Conservation (phyloP, 345 rosid genomes). For the Hibiscus trionum region DNA sequence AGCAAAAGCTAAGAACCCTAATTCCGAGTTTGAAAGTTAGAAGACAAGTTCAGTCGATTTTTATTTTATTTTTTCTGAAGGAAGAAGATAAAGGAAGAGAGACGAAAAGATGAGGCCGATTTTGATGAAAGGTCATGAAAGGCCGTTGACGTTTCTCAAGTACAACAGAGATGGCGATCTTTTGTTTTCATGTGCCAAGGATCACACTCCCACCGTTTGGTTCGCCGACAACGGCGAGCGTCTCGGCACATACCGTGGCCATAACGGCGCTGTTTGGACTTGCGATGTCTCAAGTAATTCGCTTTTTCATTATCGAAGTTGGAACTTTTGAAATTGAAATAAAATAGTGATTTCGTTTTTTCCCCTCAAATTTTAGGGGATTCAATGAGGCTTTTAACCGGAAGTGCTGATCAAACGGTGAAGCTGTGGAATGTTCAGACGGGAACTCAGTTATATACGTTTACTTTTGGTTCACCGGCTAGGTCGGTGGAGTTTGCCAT, state of each 20-base stretch:
- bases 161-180: slow-evolving; percentile 93
- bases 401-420: slow-evolving; percentile 89
- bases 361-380: slow-evolving; percentile 39
- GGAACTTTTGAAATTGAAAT: slow-evolving; percentile 5
- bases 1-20: not conserved
- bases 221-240: slow-evolving; percentile 95
- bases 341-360: not conserved
- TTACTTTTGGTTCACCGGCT: slow-evolving; percentile 77
- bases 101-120: slow-evolving; percentile 68
- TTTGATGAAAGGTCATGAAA: slow-evolving; percentile 96
- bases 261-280: slow-evolving; percentile 98
- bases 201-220: slow-evolving; percentile 92
- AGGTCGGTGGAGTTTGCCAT: slow-evolving; percentile 78
- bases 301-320: not conserved
- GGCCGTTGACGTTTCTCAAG: slow-evolving; percentile 84
- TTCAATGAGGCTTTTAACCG: slow-evolving; percentile 64
- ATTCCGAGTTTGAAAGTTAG: not conserved
- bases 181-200: slow-evolving; percentile 92
- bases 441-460: slow-evolving; percentile 54
- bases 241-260: slow-evolving; percentile 92
- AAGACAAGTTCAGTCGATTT: too few relatives aligned
- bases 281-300: slow-evolving; percentile 75
- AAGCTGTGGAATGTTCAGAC: slow-evolving; percentile 86
- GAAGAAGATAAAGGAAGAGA: not conserved
- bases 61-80: not conserved